Evolutionary conservation across 1,284 basidiomycete genomes (phyloP), one percentile per base, ranked within the genome.

Genomic region (Polyporus tsugae): DNA sequence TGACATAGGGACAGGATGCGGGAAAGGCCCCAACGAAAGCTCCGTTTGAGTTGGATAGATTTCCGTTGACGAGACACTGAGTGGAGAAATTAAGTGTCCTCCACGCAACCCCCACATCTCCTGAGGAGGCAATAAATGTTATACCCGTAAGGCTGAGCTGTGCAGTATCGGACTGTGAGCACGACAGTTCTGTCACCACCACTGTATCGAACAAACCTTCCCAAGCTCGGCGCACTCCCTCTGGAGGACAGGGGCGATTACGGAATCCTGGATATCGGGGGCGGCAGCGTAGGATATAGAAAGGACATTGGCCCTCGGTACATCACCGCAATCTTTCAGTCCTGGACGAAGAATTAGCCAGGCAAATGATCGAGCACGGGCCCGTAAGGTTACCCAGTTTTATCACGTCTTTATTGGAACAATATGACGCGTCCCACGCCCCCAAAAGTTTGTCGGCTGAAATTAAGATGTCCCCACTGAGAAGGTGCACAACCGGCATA

Each of bases 1-100:
- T 91, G 19, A 91, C 86, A 72, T 82, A 92, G 0, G 90, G 91
- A 76, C 91, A 66, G 38, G 63, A 66, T 39, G 65, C 62, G 17
- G 76, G 73, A 69, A 77, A 76, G 5, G 29, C 36, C 4, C 75
- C 78, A 44, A 68, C 63, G 64, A 67, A 72, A n/a, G 22, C 33
- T 15, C n/a, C 36, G 36, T 2, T 19, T 17, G 46, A 42, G 35
- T n/a, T 6, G 13, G n/a, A 1, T 4, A 65, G 49, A 1, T 36
- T 55, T 44, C 59, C 64, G 38, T 60, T 60, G 4, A 52, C 62
- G 9, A 78, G 67, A 66, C 79, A 80, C 17, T 70, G 77, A 19
- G 86, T 88, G 13, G 63, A 55, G 68, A 82, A 82, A 36, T 33
- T 6, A 1, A 52, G 46, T n/a, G 46, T 52, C 22, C 46, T 52